phyloP scores from a whole-genome alignment of 176 grass and related monocot genomes.

The Poa annua region DNA sequence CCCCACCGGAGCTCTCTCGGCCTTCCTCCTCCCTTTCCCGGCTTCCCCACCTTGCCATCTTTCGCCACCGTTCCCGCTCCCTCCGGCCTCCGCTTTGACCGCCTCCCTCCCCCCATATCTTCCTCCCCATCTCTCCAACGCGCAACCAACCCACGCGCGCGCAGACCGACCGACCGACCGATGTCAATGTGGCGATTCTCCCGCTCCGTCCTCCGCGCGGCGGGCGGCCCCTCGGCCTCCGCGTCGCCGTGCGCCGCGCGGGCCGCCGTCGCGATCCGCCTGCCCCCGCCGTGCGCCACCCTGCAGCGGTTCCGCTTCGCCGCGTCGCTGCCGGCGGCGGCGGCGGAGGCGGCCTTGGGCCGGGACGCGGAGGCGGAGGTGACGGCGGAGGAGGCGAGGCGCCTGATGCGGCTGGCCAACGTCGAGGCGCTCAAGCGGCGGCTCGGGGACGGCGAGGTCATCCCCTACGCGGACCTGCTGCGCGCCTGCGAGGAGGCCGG shows the following conservation, averaged over 20 bases:
- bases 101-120: constrained; percentile 29
- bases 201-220: constrained; percentile 53
- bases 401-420: constrained; percentile 84
- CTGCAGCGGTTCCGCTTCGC: constrained; percentile 38
- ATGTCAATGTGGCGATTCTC: constrained; percentile 73
- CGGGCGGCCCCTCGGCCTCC: background rate
- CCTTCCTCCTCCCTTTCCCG: background rate
- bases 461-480: constrained; percentile 74
- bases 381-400: constrained; percentile 69
- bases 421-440: constrained; percentile 77
- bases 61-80: constrained; percentile 34
- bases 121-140: background rate
- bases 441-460: constrained; percentile 76
- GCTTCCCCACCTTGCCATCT: no score
- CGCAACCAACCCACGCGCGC: constrained; percentile 7
- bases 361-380: constrained; percentile 45
- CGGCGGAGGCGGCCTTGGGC: background rate
- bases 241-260: constrained; percentile 12
- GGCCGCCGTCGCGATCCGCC: background rate
- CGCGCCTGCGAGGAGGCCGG: constrained; percentile 77
- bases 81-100: constrained; percentile 28
- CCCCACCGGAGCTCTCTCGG: background rate
- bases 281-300: background rate
- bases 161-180: background rate
- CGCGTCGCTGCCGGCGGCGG: constrained; percentile 43